Evolutionary conservation across 1,284 basidiomycete species (phyloP), one percentile per base, ranked within the genome.

Genomic region (Tilletia caries): DNA sequence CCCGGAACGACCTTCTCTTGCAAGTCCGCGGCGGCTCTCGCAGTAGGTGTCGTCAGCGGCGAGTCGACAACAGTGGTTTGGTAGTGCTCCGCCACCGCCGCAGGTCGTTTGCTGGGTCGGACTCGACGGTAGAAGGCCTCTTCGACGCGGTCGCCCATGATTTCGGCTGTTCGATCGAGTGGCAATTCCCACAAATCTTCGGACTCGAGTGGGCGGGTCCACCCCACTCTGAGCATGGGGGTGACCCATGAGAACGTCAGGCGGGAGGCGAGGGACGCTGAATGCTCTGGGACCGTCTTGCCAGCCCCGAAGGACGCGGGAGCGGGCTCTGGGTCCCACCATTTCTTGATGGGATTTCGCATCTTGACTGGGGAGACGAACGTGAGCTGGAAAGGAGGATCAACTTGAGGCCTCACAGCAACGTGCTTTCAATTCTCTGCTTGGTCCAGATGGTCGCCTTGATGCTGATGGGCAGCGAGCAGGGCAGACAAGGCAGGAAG

Each of bases 241-340:
- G 66, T 52, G 18, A 76, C 68, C 75, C 75, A 76, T 2, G 64
- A 65, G 68, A 76, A 76, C 60, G 68, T 71, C 46, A 71, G 58
- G 29, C 67, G 44, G 6, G 73, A 74, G 58, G 67, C 62, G 65
- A 65, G 66, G 52, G 50, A 71, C 12, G 75, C 71, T 2, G 23
- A 50, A 27, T 66, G 60, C 65, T 75, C 74, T 1, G 74, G 74
- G 20, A 73, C 72, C 44, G 68, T 64, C 43, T 10, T 34, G 12
- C 41, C 41, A 4, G 4, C 23, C 6, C 32, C 65, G 23, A 50
- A 54, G 50, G 13, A 27, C 4, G 4, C 29, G 18, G 58, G 58
- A 13, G 58, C 58, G 27, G 58, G 58, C 8, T 29, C 29, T 6
- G 58, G 58, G 8, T 15, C 3, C 32, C 29, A 37, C 58, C 58